A percentile compares a stretch with the other conserved stretches of the same genome.
phyloP scores from a whole-genome alignment of 805 yeast genomes.

The Schwanniomyces pseudopolymorphus region DNA sequence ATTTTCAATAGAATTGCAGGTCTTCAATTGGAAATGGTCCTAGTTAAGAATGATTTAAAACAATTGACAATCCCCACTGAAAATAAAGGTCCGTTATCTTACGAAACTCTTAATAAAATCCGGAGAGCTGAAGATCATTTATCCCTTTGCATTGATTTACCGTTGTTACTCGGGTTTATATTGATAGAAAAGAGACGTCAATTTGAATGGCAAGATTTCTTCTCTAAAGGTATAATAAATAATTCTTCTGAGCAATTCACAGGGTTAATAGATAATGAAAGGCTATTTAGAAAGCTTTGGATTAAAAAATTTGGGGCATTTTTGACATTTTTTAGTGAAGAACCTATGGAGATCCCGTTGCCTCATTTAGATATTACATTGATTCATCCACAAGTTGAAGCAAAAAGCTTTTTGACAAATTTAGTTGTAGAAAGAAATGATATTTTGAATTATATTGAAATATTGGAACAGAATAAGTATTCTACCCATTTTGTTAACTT shows the following conservation, averaged over 20 bases:
- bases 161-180: slow-evolving; percentile 69
- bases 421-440: slow-evolving; percentile 33
- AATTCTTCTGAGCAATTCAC: slow-evolving; percentile 60
- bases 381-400: slow-evolving; percentile 16
- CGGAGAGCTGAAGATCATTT: slow-evolving; percentile 36
- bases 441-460: slow-evolving; percentile 25
- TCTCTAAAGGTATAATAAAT: slow-evolving; percentile 36
- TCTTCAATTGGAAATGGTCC: slow-evolving; percentile 38
- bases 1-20: slow-evolving; percentile 33
- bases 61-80: slow-evolving; percentile 17
- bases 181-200: slow-evolving; percentile 61
- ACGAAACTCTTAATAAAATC: slow-evolving; percentile 22
- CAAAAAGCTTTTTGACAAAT: slow-evolving; percentile 36
- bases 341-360: slow-evolving; percentile 11
- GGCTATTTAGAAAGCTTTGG: slow-evolving; percentile 60
- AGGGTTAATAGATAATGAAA: slow-evolving; percentile 56
- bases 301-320: slow-evolving; percentile 54
- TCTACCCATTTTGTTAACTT: slow-evolving; percentile 34
- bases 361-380: slow-evolving; percentile 41
- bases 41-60: slow-evolving; percentile 28
- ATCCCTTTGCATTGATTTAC: slow-evolving; percentile 59
- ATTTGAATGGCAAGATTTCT: slow-evolving; percentile 52
- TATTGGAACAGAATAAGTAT: slow-evolving; percentile 21
- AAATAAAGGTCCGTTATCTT: slow-evolving; percentile 9
- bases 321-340: slow-evolving; percentile 19